phyloP scores from a whole-genome alignment of 2,329 filamentous ascomycete species.

The Pseudogymnoascus sp. region DNA sequence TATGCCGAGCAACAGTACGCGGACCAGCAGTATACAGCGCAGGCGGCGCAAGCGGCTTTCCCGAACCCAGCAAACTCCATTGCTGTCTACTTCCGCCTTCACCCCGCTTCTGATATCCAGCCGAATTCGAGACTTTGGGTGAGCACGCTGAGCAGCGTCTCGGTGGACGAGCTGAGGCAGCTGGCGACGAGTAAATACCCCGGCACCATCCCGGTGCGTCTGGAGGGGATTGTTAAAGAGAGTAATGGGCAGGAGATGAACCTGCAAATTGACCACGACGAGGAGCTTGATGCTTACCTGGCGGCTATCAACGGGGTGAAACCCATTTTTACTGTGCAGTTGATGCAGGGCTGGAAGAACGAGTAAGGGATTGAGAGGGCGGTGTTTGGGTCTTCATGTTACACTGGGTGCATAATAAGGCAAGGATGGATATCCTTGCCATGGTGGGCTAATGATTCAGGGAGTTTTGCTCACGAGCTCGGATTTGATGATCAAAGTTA shows the following conservation, averaged over 20 bases:
- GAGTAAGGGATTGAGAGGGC: background rate
- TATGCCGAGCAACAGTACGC: slow-evolving; percentile 21
- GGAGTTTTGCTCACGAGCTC: background rate
- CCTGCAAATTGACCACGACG: slow-evolving; percentile 61
- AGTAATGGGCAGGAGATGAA: slow-evolving; percentile 47
- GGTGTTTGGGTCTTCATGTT: slow-evolving; percentile 4
- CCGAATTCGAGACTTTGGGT: slow-evolving; percentile 54
- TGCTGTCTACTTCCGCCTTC: slow-evolving; percentile 62
- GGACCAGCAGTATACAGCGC: slow-evolving; percentile 29
- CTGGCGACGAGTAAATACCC: slow-evolving; percentile 54
- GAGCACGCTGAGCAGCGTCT: slow-evolving; percentile 47
- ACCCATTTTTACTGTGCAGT: slow-evolving; percentile 27
- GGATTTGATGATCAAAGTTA: slow-evolving; percentile 1
- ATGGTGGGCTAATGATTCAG: background rate
- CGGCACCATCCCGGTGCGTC: slow-evolving; percentile 47
- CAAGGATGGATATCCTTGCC: background rate
- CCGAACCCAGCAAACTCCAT: slow-evolving; percentile 33
- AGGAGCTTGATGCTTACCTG: slow-evolving; percentile 66
- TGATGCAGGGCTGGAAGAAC: slow-evolving; percentile 27
- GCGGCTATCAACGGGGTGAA: slow-evolving; percentile 39
- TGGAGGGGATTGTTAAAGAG: slow-evolving; percentile 61
- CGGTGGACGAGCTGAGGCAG: slow-evolving; percentile 56
- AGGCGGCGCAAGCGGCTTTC: slow-evolving; percentile 35
- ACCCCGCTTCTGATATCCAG: slow-evolving; percentile 53
- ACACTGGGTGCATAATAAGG: background rate